phyloP scores from a whole-genome alignment of 805 yeast species.

The Nakazawaea sp. region DNA sequence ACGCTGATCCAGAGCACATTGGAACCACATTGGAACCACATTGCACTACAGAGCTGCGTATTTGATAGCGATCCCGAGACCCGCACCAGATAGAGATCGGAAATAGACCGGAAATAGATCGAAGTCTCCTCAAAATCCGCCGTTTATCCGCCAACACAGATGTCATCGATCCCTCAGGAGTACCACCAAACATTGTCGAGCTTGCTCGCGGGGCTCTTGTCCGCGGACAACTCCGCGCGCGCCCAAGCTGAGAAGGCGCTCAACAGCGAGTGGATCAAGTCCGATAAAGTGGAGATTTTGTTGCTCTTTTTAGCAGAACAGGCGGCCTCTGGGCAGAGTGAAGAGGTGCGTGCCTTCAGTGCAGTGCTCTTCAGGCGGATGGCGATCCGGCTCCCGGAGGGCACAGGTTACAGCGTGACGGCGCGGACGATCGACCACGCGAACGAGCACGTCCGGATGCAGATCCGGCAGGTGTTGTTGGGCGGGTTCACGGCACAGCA shows the following conservation, averaged over 20 bases:
- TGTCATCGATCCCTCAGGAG: slow-evolving; percentile 5
- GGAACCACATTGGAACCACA: no score
- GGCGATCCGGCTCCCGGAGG: slow-evolving; percentile 73
- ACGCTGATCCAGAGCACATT: no score
- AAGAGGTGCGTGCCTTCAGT: slow-evolving; percentile 59
- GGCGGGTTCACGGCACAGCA: slow-evolving; percentile 68
- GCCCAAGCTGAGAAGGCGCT: slow-evolving; percentile 71
- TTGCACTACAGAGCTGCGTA: no score
- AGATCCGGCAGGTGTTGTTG: slow-evolving; percentile 60
- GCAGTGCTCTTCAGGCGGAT: slow-evolving; percentile 88
- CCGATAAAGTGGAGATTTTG: slow-evolving; percentile 60
- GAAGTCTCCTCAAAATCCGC: background rate
- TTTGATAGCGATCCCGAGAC: no score
- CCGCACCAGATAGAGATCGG: no score
- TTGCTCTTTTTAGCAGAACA: slow-evolving; percentile 78
- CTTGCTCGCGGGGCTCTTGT: slow-evolving; percentile 61
- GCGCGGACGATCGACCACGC: slow-evolving; percentile 75
- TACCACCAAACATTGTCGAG: slow-evolving; percentile 28
- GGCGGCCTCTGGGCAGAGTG: slow-evolving; percentile 45
- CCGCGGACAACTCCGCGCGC: slow-evolving; percentile 72
- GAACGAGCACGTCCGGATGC: slow-evolving; percentile 46
- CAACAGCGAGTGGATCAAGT: slow-evolving; percentile 68
- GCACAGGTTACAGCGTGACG: slow-evolving; percentile 50
- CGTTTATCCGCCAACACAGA: background rate
- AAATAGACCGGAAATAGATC: no score